Base-by-base conservation (phyloP, 495 filamentous ascomycete species). In the Pseudevernia furfuracea region DNA sequence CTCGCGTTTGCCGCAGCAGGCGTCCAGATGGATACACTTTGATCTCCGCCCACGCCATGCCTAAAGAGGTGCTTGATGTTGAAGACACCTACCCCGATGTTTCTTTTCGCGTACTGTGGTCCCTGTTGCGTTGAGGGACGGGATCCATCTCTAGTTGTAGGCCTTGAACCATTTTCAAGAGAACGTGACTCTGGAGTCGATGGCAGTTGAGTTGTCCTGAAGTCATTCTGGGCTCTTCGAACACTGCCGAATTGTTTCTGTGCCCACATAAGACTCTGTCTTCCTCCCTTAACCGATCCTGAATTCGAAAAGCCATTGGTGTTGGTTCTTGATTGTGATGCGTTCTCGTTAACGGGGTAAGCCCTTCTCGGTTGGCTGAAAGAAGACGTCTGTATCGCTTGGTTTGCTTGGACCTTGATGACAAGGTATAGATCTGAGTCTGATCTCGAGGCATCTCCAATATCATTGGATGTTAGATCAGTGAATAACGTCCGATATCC, bases 401-500 rank as follows among this genome's bases (percentile, higher is more conserved):
- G 82, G 17, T 82, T 76, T 10, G 85, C 83, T 37, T 90, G 84
- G 36, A 96, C 83, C 65, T 89, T 89, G 59, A 92, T 88, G n/a
- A 96, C 85, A 1, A 97, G 79, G 71, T 87, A 97, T 36, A 97
- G 72, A 57, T 92, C 84, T 14, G 79, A 80, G 4, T 85, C 84
- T 56, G 79, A 80, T 32, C 85, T 80, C 5, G 85, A 81, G 5
- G 81, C 84, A 63, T 96, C 90, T 30, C 91, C 91, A 67, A 95
- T 87, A 73, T 99, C 95, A 57, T 83, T 81, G 2, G 89, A 81
- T 34, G 85, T 86, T 21, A 97, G 77, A 65, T 97, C 90, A 21
- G 89, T 87, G 71, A 97, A 97, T 15, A 99, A 75, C 1, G 91
- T 95, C 70, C 88, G 91, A 73, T 92, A 80, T 71, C 84, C 87